Conservation (phyloP, 2,329 filamentous ascomycete genomes). For the Diaporthe sp. region DNA sequence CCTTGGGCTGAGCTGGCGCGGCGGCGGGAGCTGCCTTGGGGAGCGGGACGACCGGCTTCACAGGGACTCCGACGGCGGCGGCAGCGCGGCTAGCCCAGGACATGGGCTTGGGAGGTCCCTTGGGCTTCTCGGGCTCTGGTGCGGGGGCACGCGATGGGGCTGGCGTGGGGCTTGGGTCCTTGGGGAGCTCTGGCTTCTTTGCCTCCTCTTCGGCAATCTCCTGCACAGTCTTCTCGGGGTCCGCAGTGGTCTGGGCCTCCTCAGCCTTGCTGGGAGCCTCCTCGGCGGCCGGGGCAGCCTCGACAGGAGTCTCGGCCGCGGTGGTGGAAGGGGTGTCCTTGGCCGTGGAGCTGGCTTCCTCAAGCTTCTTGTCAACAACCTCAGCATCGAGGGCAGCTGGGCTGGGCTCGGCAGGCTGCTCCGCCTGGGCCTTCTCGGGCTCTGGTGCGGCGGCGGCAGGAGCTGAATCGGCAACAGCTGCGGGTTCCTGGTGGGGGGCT, state of each 20-base stretch:
- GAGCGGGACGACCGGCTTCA: constrained; percentile 51
- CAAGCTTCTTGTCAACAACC: constrained; percentile 79
- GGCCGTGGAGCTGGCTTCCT: constrained; percentile 63
- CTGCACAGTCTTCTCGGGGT: constrained; percentile 61
- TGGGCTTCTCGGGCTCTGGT: constrained; percentile 57
- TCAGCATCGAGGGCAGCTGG: constrained; percentile 53
- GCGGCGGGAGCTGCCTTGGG: constrained; percentile 68
- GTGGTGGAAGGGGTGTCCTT: constrained; percentile 54
- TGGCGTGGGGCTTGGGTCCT: constrained; percentile 68
- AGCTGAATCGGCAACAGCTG: constrained; percentile 44
- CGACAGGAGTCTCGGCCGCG: constrained; percentile 48
- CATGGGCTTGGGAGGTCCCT: constrained; percentile 68
- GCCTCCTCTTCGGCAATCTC: constrained; percentile 66
- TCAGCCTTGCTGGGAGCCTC: constrained; percentile 47
- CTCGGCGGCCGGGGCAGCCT: constrained; percentile 38
- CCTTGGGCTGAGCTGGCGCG: constrained; percentile 52
- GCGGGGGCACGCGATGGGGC: constrained; percentile 60
- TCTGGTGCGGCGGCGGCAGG: constrained; percentile 46
- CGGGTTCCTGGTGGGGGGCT: constrained; percentile 42
- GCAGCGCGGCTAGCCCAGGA: constrained; percentile 79
- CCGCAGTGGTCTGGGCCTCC: constrained; percentile 49
- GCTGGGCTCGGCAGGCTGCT: constrained; percentile 45
- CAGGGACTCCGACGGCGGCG: constrained; percentile 62
- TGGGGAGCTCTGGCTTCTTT: constrained; percentile 73
- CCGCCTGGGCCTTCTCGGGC: constrained; percentile 44